A percentile compares a stretch with the other conserved stretches of the same genome.
Evolutionary conservation across 495 filamentous ascomycete genomes (phyloP).

Genomic region (Pyronema domesticum): DNA sequence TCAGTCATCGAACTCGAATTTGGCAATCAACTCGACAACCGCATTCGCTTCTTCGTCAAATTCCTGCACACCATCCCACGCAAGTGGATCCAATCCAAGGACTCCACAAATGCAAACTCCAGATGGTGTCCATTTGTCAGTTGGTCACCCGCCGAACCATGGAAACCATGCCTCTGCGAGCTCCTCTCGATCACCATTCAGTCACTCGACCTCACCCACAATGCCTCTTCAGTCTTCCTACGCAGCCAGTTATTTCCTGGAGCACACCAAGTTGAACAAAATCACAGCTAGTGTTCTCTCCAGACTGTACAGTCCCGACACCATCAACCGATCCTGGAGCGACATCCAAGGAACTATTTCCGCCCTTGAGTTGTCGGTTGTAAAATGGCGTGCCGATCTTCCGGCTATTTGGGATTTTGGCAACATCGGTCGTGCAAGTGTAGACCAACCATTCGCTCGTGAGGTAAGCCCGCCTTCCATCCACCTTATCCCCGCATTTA

Average conservation of each 20-base stretch:
- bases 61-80: background rate
- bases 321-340: constrained; percentile 37
- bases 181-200: background rate
- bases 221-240: background rate
- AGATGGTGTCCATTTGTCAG: background rate
- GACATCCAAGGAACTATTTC: constrained; percentile 41
- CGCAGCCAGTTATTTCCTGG: constrained; percentile 15
- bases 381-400: constrained; percentile 37
- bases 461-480: constrained; percentile 13
- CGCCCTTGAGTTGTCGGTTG: constrained; percentile 33
- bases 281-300: constrained; percentile 39
- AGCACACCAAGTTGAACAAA: constrained; percentile 20
- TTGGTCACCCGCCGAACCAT: background rate
- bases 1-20: background rate
- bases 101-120: background rate
- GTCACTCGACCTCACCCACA: background rate
- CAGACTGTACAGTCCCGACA: constrained; percentile 41
- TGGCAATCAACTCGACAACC: background rate
- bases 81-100: background rate
- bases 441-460: constrained; percentile 13
- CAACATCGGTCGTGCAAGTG: constrained; percentile 4
- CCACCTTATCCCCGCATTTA: background rate
- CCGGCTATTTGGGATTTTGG: constrained; percentile 35
- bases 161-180: background rate
- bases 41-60: background rate